Base-by-base conservation (phyloP, 495 filamentous ascomycete species). In the Extremus antarcticus region DNA sequence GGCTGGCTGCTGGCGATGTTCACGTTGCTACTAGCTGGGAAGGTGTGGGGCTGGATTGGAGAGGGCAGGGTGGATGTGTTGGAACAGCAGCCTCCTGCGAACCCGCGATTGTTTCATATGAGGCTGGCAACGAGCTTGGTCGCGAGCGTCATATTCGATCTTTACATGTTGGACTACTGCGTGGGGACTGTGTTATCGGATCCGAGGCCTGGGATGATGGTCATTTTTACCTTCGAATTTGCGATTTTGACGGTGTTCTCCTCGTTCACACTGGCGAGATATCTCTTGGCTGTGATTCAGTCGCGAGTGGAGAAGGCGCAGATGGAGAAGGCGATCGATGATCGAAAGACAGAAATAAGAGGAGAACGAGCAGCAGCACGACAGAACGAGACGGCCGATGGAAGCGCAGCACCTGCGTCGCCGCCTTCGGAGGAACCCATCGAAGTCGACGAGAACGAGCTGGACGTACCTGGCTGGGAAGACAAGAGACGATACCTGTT, bases 201-300 rank as follows among this genome's bases (percentile, higher is more conserved):
- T 57, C 87, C 92, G 0, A 81, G 87, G 19, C 90, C 92, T 0
- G 90, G 92, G 51, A 96, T 98, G 88, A 98, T 98, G 94, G 88
- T 98, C 53, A 97, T 97, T 90, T 98, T 98, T 65, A 83, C 90
- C 17, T 97, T 98, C 62, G 92, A 98, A 67, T 98, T 97, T 62
- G 89, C 90, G 13, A 80, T 98, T 55, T 70, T 97, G 55, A 74
- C 81, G 2, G 82, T 94, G 11, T 80, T 82, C 25, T 94, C 94
- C 0, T 71, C 81, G 20, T 91, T 90, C 23, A 95, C 88, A 8
- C 71, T 78, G 17, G 73, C 80, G 50, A 80, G 90, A 50, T 98
- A 97, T 69, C 64, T 76, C 24, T 74, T 98, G 23, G 86, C 85
- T n/a, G 67, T 96, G 48, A 73, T 80, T 2, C 92, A 97, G 64